These are phyloP conservation scores for Cicer pinnatifidum DNA, from an alignment of 306 rosid species.

Conservation along the genomic window DNA sequence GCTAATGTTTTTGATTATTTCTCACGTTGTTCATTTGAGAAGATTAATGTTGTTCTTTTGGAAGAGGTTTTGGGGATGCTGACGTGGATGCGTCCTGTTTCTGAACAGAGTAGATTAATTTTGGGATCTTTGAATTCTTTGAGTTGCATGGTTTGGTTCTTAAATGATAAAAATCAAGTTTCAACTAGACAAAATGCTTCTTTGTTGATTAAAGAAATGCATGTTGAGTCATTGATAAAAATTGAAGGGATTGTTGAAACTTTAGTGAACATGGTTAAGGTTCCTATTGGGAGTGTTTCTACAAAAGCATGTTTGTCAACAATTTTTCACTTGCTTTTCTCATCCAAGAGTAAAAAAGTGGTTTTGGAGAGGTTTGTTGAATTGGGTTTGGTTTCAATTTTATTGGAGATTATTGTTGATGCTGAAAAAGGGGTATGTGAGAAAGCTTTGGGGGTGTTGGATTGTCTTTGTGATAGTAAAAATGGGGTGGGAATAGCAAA, in stretches of 20 bases:
- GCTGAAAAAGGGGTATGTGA: slow-evolving; percentile 66
- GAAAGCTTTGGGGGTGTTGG: slow-evolving; percentile 70
- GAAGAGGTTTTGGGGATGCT: slow-evolving; percentile 62
- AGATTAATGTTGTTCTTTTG: slow-evolving; percentile 42
- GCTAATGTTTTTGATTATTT: slow-evolving; percentile 58
- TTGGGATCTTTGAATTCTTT: slow-evolving; percentile 59
- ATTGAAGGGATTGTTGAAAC: slow-evolving; percentile 63
- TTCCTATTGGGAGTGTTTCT: slow-evolving; percentile 52
- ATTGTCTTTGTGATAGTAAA: slow-evolving; percentile 56
- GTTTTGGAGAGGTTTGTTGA: slow-evolving; percentile 56
- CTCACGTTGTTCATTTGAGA: slow-evolving; percentile 41
- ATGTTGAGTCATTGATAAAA: slow-evolving; percentile 48
- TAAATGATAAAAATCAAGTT: slow-evolving; percentile 53
- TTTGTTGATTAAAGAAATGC: slow-evolving; percentile 59
- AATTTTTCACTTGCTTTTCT: slow-evolving; percentile 59
- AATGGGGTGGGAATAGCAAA: slow-evolving; percentile 63
- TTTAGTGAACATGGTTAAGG: slow-evolving; percentile 58
- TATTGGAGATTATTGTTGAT: slow-evolving; percentile 69
- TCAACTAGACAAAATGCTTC: slow-evolving; percentile 63
- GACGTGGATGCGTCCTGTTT: slow-evolving; percentile 59
- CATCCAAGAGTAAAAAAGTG: slow-evolving; percentile 36
- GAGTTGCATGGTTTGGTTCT: slow-evolving; percentile 54
- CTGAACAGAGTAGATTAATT: slow-evolving; percentile 50
- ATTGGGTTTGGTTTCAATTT: slow-evolving; percentile 64
- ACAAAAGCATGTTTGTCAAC: slow-evolving; percentile 68